phyloP scores from a whole-genome alignment of 495 filamentous ascomycete genomes.

The Aspergillus panamensis region DNA sequence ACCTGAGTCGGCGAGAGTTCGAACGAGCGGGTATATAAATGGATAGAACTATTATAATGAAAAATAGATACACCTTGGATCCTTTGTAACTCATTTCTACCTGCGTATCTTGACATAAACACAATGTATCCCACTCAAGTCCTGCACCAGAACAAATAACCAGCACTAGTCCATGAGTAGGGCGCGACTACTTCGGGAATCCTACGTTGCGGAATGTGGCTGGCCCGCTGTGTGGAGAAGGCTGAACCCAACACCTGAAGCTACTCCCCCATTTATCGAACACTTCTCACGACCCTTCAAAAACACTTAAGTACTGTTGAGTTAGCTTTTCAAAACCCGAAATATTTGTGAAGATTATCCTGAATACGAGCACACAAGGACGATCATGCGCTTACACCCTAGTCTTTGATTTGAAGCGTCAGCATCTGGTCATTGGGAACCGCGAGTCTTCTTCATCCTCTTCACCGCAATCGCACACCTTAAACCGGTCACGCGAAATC shows the following conservation, averaged over 20 bases:
- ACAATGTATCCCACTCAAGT: not conserved
- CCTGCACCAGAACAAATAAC: too few relatives aligned
- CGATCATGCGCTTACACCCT: constrained; percentile 17
- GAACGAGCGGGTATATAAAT: not conserved
- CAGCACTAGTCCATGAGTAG: too few relatives aligned
- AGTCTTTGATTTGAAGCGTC: constrained; percentile 14
- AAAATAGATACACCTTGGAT: not conserved
- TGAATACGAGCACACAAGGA: not conserved
- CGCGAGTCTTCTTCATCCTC: not conserved
- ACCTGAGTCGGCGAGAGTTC: not conserved
- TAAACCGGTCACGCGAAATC: not conserved
- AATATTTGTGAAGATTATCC: not conserved
- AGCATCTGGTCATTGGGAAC: not conserved
- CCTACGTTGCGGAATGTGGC: constrained; percentile 19
- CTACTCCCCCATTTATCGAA: constrained; percentile 1
- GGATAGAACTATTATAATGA: not conserved
- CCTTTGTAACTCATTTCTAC: not conserved
- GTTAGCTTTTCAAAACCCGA: not conserved
- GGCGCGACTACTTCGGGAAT: not conserved
- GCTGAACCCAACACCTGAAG: not conserved
- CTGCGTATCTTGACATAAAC: not conserved
- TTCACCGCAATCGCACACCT: constrained; percentile 2
- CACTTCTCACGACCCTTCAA: not conserved
- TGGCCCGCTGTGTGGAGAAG: constrained; percentile 23
- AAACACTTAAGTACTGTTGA: not conserved